phyloP scores from a whole-genome alignment of 2,329 filamentous ascomycete genomes.

The Ceratocystis alfenasii region DNA sequence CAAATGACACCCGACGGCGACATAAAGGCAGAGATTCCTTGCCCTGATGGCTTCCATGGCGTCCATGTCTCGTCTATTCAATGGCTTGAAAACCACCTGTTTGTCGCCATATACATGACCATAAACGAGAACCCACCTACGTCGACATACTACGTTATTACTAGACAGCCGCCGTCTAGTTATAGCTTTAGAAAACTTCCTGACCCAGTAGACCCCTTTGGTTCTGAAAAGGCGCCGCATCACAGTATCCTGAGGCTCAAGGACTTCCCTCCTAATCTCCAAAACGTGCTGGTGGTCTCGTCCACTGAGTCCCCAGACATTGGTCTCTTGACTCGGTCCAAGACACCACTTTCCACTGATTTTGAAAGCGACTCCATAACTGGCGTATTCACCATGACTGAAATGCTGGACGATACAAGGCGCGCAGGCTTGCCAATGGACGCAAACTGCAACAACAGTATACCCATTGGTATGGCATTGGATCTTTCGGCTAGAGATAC shows the following conservation, averaged over 20 bases:
- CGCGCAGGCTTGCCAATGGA: slow-evolving; percentile 65
- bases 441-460: slow-evolving; percentile 52
- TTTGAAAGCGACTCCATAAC: slow-evolving; percentile 47
- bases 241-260: slow-evolving; percentile 67
- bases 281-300: slow-evolving; percentile 69
- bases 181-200: slow-evolving; percentile 64
- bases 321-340: slow-evolving; percentile 64
- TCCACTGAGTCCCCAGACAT: slow-evolving; percentile 72
- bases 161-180: slow-evolving; percentile 44
- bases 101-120: slow-evolving; percentile 67
- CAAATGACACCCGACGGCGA: slow-evolving; percentile 77
- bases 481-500: slow-evolving; percentile 76
- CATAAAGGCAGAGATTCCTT: slow-evolving; percentile 65
- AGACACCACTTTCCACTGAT: slow-evolving; percentile 50
- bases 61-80: slow-evolving; percentile 65
- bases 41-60: slow-evolving; percentile 54
- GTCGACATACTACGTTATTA: slow-evolving; percentile 70
- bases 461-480: slow-evolving; percentile 64
- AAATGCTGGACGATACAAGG: slow-evolving; percentile 59
- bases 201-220: slow-evolving; percentile 64
- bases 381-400: slow-evolving; percentile 61
- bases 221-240: slow-evolving; percentile 54
- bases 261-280: slow-evolving; percentile 67
- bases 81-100: slow-evolving; percentile 82
- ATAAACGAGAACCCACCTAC: slow-evolving; percentile 45